These are phyloP conservation scores for Geranium incanum DNA, from an alignment of 441 rosid species.

Conservation along the genomic window DNA sequence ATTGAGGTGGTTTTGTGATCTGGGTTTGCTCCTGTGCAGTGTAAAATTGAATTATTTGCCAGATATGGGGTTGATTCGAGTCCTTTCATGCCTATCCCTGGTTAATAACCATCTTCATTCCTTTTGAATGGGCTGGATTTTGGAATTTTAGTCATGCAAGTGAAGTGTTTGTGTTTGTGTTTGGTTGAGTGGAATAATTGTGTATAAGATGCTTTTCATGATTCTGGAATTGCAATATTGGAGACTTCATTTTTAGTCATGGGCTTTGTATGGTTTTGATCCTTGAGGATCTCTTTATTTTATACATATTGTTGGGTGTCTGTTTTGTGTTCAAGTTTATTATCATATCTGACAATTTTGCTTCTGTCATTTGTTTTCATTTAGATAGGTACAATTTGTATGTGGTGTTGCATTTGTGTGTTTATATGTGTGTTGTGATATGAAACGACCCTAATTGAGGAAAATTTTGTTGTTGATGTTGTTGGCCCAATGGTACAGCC, in stretches of 20 bases:
- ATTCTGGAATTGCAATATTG: neutral
- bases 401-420: neutral
- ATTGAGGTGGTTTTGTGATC: slow-evolving; percentile 21
- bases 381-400: too few relatives aligned
- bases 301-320: too few relatives aligned
- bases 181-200: neutral
- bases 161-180: slow-evolving; percentile 14
- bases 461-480: slow-evolving; percentile 14
- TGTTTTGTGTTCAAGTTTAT: too few relatives aligned
- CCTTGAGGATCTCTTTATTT: neutral
- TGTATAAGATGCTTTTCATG: neutral
- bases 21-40: slow-evolving; percentile 22
- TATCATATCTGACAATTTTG: too few relatives aligned
- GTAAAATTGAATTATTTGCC: slow-evolving; percentile 15
- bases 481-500: slow-evolving; percentile 12
- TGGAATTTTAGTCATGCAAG: slow-evolving; percentile 16
- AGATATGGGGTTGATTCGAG: slow-evolving; percentile 12
- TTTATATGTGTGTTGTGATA: too few relatives aligned
- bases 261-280: neutral
- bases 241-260: neutral
- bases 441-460: slow-evolving; percentile 11
- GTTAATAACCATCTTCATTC: slow-evolving; percentile 14
- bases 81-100: slow-evolving; percentile 16
- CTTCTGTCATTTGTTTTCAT: too few relatives aligned
- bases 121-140: slow-evolving; percentile 11